Percentiles rank a stretch among this genome's conserved stretches.
Conservation (phyloP, 331 rosid species). For the Quercus lobata region DNA sequence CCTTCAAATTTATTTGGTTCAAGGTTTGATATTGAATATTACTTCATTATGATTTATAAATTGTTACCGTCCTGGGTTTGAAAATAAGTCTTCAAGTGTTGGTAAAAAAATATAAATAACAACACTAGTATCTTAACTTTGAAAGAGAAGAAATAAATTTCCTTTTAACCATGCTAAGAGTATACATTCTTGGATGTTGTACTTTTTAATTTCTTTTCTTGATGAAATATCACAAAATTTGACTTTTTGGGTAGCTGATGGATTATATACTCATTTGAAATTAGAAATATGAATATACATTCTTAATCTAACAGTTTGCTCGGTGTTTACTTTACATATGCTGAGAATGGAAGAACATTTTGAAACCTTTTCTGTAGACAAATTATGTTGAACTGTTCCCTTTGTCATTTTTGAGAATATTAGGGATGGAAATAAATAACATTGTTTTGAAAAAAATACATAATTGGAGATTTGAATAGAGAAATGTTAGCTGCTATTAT, state of each 20-base stretch:
- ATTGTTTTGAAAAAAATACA: too few relatives aligned
- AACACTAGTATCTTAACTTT: background rate
- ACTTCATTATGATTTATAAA: background rate
- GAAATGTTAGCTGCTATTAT: background rate
- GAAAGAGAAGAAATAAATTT: background rate
- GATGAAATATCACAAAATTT: too few relatives aligned
- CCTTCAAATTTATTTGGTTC: conserved; percentile 72
- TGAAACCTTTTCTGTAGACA: background rate
- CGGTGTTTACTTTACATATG: background rate
- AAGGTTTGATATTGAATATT: conserved; percentile 37
- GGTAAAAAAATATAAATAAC: background rate
- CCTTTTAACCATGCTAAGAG: background rate
- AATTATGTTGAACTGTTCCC: background rate
- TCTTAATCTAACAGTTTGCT: background rate
- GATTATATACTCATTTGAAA: background rate
- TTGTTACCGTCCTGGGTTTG: background rate
- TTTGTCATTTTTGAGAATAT: background rate
- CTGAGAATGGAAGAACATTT: background rate
- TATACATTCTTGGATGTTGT: background rate
- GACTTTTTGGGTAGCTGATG: background rate
- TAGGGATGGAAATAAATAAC: too few relatives aligned
- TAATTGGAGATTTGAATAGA: background rate
- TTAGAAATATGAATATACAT: background rate
- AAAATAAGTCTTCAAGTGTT: background rate
- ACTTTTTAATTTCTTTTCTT: too few relatives aligned